Evolutionary conservation across 306 rosid species (phyloP), one percentile per base, ranked within the genome.

Genomic region (Cicer judaicum): DNA sequence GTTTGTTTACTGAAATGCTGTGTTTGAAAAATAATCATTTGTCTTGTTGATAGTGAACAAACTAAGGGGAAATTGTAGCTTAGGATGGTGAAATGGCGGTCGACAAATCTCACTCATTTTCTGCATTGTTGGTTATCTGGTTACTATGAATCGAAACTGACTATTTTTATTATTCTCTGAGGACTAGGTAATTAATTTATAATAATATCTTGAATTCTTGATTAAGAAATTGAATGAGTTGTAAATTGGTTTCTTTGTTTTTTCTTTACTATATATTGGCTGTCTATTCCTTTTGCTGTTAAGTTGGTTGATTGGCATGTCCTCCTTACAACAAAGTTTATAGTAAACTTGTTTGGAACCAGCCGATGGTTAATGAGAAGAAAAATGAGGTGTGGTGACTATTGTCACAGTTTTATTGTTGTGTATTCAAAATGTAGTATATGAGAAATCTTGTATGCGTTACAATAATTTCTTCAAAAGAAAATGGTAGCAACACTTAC

Each of bases 281-380:
- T 10, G 3, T 59, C 13, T 40, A 40, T 47, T 10, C 24, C 64
- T 73, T 55, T 39, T 49, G 38, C 46, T 43, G 55, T 69, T 55
- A 36, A 68, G 75, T 61, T 72, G 70, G 69, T 59, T 49, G 73
- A 53, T 72, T 55, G n/a, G 41, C 54, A 52, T 11, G 44, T 62
- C 54, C 24, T 40, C 54, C 16, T 42, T 65, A 56, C 43, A 34
- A 47, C 12, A 12, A 47, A 44, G 38, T 64, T 62, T 72, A 24
- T 59, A 41, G 40, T 43, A 15, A 61, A 40, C 54, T 72, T 59
- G 36, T 73, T 68, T 73, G 11, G 60, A 24, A 46, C 74, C 54
- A 66, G 39, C 40, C 44, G 10, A 18, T 16, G 19, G 54, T 70
- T 60, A 55, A 7, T 57, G 61, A 38, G 65, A 52, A 29, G 60